phyloP scores from a whole-genome alignment of 2,329 filamentous ascomycete genomes.

The Fusarium sp. region DNA sequence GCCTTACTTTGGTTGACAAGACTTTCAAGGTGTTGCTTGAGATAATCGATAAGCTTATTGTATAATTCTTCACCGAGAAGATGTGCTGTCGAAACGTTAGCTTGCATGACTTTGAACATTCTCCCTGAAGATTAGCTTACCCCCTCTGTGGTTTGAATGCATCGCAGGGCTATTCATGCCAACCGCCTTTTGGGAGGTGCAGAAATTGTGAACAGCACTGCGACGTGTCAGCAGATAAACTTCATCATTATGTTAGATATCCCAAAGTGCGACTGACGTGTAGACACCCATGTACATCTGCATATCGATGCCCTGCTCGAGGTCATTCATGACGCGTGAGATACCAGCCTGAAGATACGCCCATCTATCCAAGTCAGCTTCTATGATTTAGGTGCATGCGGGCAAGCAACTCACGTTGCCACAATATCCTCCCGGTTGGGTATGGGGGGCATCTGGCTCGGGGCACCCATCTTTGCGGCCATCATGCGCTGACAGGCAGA shows the following conservation, averaged over 20 bases:
- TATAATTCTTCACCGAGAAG: constrained; percentile 97
- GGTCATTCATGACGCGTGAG: constrained; percentile 91
- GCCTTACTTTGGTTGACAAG: constrained; percentile 81
- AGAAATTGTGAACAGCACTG: constrained; percentile 97
- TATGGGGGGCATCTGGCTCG: constrained; percentile 68
- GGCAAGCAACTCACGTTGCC: constrained; percentile 60
- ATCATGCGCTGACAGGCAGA: constrained; percentile 48
- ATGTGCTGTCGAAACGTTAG: constrained; percentile 74
- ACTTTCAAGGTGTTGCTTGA: constrained; percentile 80
- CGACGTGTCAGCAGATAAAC: constrained; percentile 54
- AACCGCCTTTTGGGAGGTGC: constrained; percentile 95
- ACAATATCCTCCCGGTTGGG: constrained; percentile 74
- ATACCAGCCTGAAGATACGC: constrained; percentile 89
- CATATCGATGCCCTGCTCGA: constrained; percentile 95
- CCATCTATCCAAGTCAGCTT: constrained; percentile 75
- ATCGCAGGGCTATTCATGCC: constrained; percentile 65
- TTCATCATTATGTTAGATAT: not conserved
- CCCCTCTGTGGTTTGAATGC: constrained; percentile 69
- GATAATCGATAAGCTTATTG: constrained; percentile 88
- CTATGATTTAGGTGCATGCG: not conserved
- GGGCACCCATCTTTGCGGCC: constrained; percentile 55
- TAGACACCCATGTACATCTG: constrained; percentile 98
- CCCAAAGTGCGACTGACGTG: constrained; percentile 71
- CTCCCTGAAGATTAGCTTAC: constrained; percentile 58
- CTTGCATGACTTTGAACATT: not conserved